phyloP scores from a whole-genome alignment of 176 grass and related monocot species.

The Carex littledalei region DNA sequence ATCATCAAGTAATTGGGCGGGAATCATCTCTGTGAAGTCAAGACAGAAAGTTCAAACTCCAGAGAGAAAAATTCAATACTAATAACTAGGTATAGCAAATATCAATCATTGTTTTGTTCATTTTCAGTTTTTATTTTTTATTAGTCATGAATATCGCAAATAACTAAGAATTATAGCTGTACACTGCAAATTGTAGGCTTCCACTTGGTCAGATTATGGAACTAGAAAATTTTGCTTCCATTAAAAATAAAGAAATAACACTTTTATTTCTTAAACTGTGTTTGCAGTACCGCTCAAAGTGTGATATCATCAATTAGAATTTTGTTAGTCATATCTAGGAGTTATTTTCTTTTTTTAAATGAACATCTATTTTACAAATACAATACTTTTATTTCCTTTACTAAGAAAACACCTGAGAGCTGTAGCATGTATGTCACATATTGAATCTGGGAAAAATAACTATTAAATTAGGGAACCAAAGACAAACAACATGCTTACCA shows the following conservation, averaged over 20 bases:
- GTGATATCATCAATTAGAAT: not conserved
- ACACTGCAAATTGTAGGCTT: not conserved
- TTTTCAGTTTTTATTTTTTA: not conserved
- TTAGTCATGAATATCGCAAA: not conserved
- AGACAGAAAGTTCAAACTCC: not conserved
- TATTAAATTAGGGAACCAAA: not conserved
- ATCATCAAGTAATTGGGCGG: not conserved
- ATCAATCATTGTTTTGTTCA: not conserved
- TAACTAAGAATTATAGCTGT: not conserved
- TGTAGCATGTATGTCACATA: not conserved
- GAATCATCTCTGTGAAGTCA: not conserved
- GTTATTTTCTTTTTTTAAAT: not conserved
- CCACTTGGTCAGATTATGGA: not conserved
- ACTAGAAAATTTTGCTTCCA: not conserved
- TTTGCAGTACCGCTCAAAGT: not conserved
- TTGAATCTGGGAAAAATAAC: not conserved
- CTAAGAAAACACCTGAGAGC: not conserved
- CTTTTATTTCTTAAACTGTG: not conserved
- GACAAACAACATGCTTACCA: not conserved
- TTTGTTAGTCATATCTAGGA: not conserved
- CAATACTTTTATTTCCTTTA: not conserved
- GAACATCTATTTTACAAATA: not conserved
- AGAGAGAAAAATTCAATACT: not conserved
- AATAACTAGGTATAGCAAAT: not conserved
- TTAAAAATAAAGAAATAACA: not conserved